Percentiles rank a stretch among this genome's conserved stretches.
Conservation (phyloP, 2,329 filamentous ascomycete species). For the Mycocentrospora acerina region DNA sequence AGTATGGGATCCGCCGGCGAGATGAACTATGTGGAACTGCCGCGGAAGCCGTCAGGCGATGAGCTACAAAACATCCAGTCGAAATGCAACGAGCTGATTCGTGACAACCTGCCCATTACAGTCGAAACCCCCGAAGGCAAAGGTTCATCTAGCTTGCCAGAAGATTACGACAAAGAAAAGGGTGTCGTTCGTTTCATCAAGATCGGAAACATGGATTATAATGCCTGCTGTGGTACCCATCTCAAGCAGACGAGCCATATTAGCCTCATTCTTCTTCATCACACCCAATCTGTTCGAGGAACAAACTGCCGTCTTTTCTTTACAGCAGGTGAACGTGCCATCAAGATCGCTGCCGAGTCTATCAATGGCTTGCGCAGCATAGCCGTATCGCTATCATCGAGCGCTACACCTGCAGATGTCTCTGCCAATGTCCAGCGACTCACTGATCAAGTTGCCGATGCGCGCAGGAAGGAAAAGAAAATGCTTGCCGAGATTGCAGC, state of each 20-base stretch:
- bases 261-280: slow-evolving; percentile 32
- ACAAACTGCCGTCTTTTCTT: slow-evolving; percentile 37
- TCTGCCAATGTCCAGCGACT: slow-evolving; percentile 25
- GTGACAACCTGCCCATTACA: slow-evolving; percentile 29
- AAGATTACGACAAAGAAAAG: slow-evolving; percentile 35
- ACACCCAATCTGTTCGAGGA: slow-evolving; percentile 31
- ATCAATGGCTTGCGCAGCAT: slow-evolving; percentile 31
- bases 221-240: slow-evolving; percentile 39
- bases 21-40: slow-evolving; percentile 37
- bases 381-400: slow-evolving; percentile 27
- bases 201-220: slow-evolving; percentile 37
- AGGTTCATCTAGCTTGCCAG: slow-evolving; percentile 27
- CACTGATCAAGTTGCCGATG: slow-evolving; percentile 24
- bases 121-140: slow-evolving; percentile 34
- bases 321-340: slow-evolving; percentile 33
- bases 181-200: slow-evolving; percentile 36
- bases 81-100: slow-evolving; percentile 30
- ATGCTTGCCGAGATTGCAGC: slow-evolving; percentile 29
- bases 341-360: slow-evolving; percentile 25
- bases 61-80: slow-evolving; percentile 29
- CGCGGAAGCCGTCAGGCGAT: slow-evolving; percentile 28
- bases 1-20: slow-evolving; percentile 36
- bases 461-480: slow-evolving; percentile 29
- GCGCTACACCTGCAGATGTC: slow-evolving; percentile 24
- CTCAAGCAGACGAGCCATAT: slow-evolving; percentile 36